A percentile compares a stretch with the other conserved stretches of the same genome.
Conservation (phyloP, 768 basidiomycete species). For the Xerocomus spinulosus region DNA sequence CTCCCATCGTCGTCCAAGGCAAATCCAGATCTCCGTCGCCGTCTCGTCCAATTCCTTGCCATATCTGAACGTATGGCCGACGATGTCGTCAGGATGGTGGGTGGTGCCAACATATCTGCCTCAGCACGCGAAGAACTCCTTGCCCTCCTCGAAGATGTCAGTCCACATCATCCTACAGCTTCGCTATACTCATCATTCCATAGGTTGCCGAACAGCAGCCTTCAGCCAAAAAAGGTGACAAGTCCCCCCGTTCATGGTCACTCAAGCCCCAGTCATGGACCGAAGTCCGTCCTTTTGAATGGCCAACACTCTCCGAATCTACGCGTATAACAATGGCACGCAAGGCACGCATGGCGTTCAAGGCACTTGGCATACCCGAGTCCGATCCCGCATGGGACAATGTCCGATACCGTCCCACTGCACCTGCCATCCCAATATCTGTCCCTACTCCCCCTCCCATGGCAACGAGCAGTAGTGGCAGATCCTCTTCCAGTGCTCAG, state of each 20-base stretch:
- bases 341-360: conserved; percentile 46
- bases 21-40: conserved; percentile 26
- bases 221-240: conserved; percentile 33
- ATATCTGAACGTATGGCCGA: conserved; percentile 43
- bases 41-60: conserved; percentile 50
- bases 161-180: not conserved
- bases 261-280: conserved; percentile 58
- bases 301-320: conserved; percentile 43
- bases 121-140: conserved; percentile 40
- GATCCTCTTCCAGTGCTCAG: conserved; percentile 25
- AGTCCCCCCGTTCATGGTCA: conserved; percentile 42
- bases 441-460: conserved; percentile 18
- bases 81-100: conserved; percentile 40
- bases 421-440: conserved; percentile 7
- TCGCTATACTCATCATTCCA: not conserved
- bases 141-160: conserved; percentile 48
- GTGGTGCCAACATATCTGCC: conserved; percentile 35
- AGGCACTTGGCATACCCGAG: conserved; percentile 50
- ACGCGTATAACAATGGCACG: conserved; percentile 50
- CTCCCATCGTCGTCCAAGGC: conserved; percentile 19
- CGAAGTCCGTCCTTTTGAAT: conserved; percentile 68
- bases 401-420: conserved; percentile 34
- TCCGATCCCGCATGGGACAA: conserved; percentile 62
- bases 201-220: conserved; percentile 49
- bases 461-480: conserved; percentile 14